Evolutionary conservation across 1,139 yeast genomes (phyloP), one percentile per base, ranked within the genome.

Genomic region (Oligophagozyma castellii): DNA sequence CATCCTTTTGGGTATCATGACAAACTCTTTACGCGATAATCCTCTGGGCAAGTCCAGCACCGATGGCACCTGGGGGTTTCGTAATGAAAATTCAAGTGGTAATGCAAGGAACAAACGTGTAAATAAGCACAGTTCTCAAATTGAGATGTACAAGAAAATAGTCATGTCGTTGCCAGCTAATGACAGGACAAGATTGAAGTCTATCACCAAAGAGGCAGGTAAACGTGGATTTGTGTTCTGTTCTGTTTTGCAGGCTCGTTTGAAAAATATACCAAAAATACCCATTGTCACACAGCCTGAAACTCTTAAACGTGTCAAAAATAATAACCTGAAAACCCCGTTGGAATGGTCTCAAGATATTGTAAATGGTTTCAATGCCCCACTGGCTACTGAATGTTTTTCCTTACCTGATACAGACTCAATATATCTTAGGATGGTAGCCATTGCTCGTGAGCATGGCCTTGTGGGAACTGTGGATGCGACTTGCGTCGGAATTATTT

Each of bases 321-420:
- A 41, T 18, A 48, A 49, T 28, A 50, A 49, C 30, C 27, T 49
- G 62, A 73, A 45, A 67, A 73, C 53, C 59, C 84, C 42, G 67
- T 73, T 31, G 14, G 77, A 77, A 42, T 84, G 95, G 93, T 84
- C 92, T 16, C 95, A 84, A 52, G 98, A 92, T 50, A 84, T 89
- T 15, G 69, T 78, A 29, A 86, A 77, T 47, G 93, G 93, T n/a
- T 70, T 83, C 32, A 83, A 81, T 42, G 72, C 92, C 2, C 93
- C 93, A 4, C 61, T 89, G 22, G 68, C 92, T 1, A 64, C 83
- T 1, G 94, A 86, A 41, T 64, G 70, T 23, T 80, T 65, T 48
- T 89, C 89, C 39, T 55, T 89, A 10, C 96, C 96, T 0, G 96
- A 89, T 42, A 61, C 66, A 24, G 89, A 76, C 28, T 67, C 68